These are phyloP conservation scores for Loxodes magnus DNA, from an alignment of 73 alveolate species.

Conservation along the genomic window DNA sequence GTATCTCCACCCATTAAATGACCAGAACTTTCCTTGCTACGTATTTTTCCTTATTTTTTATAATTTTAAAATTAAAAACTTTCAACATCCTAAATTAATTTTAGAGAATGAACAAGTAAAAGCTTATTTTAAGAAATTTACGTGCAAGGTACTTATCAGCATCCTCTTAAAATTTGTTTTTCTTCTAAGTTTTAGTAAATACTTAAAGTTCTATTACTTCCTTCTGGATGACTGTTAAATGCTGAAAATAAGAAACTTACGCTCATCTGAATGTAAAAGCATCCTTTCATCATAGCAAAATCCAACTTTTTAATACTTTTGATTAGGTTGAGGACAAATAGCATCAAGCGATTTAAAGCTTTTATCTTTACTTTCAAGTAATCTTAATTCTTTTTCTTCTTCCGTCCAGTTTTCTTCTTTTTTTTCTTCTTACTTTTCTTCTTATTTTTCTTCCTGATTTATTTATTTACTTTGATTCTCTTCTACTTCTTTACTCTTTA, in stretches of 20 bases:
- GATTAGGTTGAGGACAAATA: no score
- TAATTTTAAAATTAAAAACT: neutral
- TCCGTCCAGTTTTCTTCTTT: no score
- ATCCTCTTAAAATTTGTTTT: neutral
- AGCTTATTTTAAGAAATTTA: neutral
- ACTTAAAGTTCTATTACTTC: neutral
- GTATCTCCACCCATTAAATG: conserved; percentile 7
- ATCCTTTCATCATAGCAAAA: conserved; percentile 4
- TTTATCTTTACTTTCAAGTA: no score
- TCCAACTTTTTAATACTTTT: conserved; percentile 12
- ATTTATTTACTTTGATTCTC: no score
- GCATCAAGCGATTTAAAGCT: no score
- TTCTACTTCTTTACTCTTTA: no score
- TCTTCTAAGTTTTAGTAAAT: conserved; percentile 8
- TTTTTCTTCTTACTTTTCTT: no score
- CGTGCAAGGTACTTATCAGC: neutral
- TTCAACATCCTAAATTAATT: neutral
- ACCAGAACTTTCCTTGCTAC: neutral
- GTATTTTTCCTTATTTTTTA: neutral
- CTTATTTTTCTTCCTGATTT: no score
- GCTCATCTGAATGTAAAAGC: conserved; percentile 2
- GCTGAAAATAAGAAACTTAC: conserved; percentile 3
- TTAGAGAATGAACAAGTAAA: neutral
- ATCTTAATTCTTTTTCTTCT: no score
- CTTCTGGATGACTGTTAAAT: conserved; percentile 4